Evolutionary conservation across 2,329 filamentous ascomycete species (phyloP).

Genomic region (Cephalotrichum gorgonifer): DNA sequence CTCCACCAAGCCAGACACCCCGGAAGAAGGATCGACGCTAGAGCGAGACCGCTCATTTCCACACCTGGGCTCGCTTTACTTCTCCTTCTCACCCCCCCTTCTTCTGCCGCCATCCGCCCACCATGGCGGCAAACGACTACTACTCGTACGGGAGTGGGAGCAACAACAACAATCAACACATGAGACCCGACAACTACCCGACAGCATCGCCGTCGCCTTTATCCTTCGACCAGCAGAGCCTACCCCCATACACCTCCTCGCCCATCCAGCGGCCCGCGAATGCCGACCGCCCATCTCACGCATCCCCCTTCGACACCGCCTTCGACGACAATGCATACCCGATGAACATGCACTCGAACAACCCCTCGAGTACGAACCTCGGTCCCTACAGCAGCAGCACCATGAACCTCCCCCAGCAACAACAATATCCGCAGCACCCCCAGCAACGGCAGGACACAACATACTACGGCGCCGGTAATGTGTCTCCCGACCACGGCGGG

Average conservation of each 20-base stretch:
- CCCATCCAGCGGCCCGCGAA: constrained; percentile 19
- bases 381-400: constrained; percentile 24
- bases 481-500: constrained; percentile 21
- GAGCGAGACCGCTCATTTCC: not conserved
- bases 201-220: constrained; percentile 7
- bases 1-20: not conserved
- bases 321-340: constrained; percentile 61
- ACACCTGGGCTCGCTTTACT: not conserved
- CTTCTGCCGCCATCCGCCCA: not conserved
- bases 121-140: constrained; percentile 10
- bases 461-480: constrained; percentile 40
- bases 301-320: constrained; percentile 53
- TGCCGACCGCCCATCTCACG: constrained; percentile 23
- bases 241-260: constrained; percentile 5
- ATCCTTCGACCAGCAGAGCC: constrained; percentile 4
- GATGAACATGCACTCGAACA: constrained; percentile 20
- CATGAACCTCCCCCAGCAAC: constrained; percentile 14
- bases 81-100: not conserved
- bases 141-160: constrained; percentile 5
- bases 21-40: not conserved
- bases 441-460: constrained; percentile 42
- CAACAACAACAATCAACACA: constrained; percentile 5
- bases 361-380: constrained; percentile 13
- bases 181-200: constrained; percentile 2
- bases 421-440: too few relatives aligned